Evolutionary conservation across 495 filamentous ascomycete genomes (phyloP).

Genomic region (Penicillium macrosclerotiorum): DNA sequence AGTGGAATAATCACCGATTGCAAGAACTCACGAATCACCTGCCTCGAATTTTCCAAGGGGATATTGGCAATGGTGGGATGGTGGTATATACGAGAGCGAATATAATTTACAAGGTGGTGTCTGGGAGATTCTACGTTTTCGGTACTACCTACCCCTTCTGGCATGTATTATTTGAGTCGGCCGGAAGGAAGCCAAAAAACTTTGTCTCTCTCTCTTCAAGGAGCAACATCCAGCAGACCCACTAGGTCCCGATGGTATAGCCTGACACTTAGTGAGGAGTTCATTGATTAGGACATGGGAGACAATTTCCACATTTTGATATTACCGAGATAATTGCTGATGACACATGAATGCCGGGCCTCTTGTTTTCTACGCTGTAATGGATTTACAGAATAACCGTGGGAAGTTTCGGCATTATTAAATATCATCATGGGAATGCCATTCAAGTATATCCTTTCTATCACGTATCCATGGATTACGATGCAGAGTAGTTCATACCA

Average conservation of each 20-base stretch:
- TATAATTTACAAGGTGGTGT: slow-evolving; percentile 3
- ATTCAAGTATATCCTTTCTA: neutral
- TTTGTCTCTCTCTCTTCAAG: slow-evolving; percentile 5
- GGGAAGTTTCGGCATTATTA: too few relatives aligned
- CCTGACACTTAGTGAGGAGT: slow-evolving; percentile 5
- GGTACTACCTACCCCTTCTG: slow-evolving; percentile 9
- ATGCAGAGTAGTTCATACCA: slow-evolving; percentile 1
- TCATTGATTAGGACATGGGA: slow-evolving; percentile 3
- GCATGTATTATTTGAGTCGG: slow-evolving; percentile 4
- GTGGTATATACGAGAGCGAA: slow-evolving; percentile 7
- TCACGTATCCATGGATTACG: slow-evolving; percentile 1
- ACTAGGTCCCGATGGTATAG: slow-evolving; percentile 3
- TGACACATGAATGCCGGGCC: too few relatives aligned
- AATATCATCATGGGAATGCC: neutral
- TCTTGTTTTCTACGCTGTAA: too few relatives aligned
- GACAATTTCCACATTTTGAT: too few relatives aligned
- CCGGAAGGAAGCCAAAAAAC: neutral
- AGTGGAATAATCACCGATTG: too few relatives aligned
- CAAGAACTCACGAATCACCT: slow-evolving; percentile 3
- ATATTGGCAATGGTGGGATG: slow-evolving; percentile 7
- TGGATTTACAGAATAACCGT: too few relatives aligned
- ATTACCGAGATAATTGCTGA: too few relatives aligned
- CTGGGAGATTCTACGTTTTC: slow-evolving; percentile 7
- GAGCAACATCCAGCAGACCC: neutral
- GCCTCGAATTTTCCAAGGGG: slow-evolving; percentile 1